phyloP scores from a whole-genome alignment of 345 rosid species.

The Isatis tinctoria region DNA sequence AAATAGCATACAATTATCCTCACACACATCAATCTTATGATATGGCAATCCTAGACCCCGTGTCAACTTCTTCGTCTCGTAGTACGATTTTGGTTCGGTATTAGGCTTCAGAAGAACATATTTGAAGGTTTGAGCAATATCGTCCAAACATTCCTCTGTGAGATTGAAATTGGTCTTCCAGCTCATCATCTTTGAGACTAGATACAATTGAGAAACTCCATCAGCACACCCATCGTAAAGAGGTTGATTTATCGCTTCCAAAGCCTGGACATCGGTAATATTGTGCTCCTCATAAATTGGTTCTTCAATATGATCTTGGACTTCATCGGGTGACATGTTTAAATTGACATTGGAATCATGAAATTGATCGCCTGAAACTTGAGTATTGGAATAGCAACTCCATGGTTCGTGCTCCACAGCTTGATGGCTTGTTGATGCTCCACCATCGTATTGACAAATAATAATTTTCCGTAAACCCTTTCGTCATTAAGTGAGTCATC shows the following conservation, averaged over 20 bases:
- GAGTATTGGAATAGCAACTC: too few relatives aligned
- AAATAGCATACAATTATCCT: neutral
- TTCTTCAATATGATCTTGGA: too few relatives aligned
- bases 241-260: neutral
- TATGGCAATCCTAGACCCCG: neutral
- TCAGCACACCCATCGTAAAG: neutral
- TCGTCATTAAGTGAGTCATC: neutral
- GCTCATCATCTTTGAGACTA: neutral
- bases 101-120: neutral
- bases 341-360: too few relatives aligned
- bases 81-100: neutral
- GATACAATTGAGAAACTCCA: neutral
- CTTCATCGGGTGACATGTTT: too few relatives aligned
- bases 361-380: too few relatives aligned
- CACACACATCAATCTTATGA: neutral
- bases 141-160: neutral
- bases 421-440: too few relatives aligned
- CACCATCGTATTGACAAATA: too few relatives aligned
- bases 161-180: neutral
- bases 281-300: neutral
- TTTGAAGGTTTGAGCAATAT: neutral
- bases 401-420: too few relatives aligned
- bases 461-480: neutral
- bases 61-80: neutral
- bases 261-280: neutral